These are phyloP conservation scores for Stagonosporopsis chrysanthemi DNA, from an alignment of 2,329 filamentous ascomycete genomes.

Conservation along the genomic window DNA sequence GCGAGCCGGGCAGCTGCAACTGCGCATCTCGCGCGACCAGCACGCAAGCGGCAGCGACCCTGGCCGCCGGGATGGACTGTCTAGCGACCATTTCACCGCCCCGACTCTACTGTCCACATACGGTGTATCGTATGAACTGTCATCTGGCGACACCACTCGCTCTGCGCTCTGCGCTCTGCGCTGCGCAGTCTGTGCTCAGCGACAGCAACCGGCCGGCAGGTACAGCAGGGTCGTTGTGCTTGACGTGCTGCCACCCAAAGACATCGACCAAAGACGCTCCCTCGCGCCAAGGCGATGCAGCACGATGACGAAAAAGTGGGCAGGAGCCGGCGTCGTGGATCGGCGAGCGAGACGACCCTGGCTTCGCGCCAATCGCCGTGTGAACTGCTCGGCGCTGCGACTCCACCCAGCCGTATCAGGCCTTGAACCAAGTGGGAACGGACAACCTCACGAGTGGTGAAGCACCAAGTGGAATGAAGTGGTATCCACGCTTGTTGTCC, in stretches of 20 bases:
- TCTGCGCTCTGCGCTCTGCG: background rate
- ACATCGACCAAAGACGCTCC: slow-evolving; percentile 16
- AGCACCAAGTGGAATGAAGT: slow-evolving; percentile 21
- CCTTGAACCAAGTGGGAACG: slow-evolving; percentile 21
- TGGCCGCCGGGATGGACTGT: slow-evolving; percentile 3
- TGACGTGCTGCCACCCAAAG: slow-evolving; percentile 12
- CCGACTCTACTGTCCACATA: slow-evolving; percentile 4
- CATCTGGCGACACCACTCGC: slow-evolving; percentile 21
- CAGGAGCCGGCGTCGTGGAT: slow-evolving; percentile 18
- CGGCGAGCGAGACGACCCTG: slow-evolving; percentile 33
- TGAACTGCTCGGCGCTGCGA: slow-evolving; percentile 14
- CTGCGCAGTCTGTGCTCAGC: slow-evolving; percentile 14
- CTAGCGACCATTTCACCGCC: slow-evolving; percentile 23
- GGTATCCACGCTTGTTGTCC: slow-evolving; percentile 21
- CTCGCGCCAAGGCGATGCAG: slow-evolving; percentile 21
- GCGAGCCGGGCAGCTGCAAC: slow-evolving; percentile 12
- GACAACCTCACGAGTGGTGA: slow-evolving; percentile 23
- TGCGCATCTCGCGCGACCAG: slow-evolving; percentile 8
- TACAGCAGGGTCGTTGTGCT: slow-evolving; percentile 11
- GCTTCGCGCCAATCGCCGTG: slow-evolving; percentile 27
- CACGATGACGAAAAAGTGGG: slow-evolving; percentile 35
- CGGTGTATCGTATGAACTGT: background rate
- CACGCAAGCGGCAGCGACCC: slow-evolving; percentile 10
- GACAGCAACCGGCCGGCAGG: slow-evolving; percentile 20
- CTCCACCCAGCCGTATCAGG: slow-evolving; percentile 18